Evolutionary conservation across 2,329 filamentous ascomycete genomes (phyloP), one percentile per base, ranked within the genome.

Genomic region (Boeremia lycopersici): DNA sequence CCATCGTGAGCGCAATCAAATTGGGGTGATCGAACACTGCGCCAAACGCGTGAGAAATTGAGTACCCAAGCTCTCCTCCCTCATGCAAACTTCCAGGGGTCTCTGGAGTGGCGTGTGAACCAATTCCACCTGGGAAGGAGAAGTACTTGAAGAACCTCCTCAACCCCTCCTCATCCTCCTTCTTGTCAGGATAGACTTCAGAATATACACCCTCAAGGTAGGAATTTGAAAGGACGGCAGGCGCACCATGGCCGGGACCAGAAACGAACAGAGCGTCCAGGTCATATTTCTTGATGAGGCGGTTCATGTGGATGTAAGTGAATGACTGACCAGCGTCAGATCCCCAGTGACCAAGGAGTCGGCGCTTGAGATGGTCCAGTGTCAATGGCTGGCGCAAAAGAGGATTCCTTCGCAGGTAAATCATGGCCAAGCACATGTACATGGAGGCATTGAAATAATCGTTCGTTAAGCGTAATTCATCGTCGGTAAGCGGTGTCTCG

Each of bases 291-390:
- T 89, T 91, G 80, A 92, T 91, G 55, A 92, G 78, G 30, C 89
- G 86, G 75, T 92, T 92, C 81, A 91, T 89, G 76, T 92, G 89
- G 78, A 91, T 89, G 74, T 87, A 92, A 30, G 88, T 89, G 75
- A 93, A 92, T 54, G 88, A 86, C 74, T 92, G 89, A 12, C 89
- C 89, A n/a, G 89, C 86, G 44, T 89, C 89, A 2, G 88, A 90
- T 48, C 89, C 89, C 81, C 90, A 93, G 71, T 93, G 89, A 34
- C 89, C 89, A 2, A 93, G 79, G 8, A 92, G 79, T 61, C 89
- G 85, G 55, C 83, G 81, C 77, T 93, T 93, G 77, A 92, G 79
- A 68, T 92, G 87, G 48, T 90, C 85, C 29, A 83, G 77, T 63
- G 84, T 84, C 60, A 91, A 80, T 1, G 88, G 87, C 63, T 91